These are phyloP conservation scores for Paecilomyces sp. DNA, from an alignment of 2,329 filamentous ascomycete species.

Conservation along the genomic window DNA sequence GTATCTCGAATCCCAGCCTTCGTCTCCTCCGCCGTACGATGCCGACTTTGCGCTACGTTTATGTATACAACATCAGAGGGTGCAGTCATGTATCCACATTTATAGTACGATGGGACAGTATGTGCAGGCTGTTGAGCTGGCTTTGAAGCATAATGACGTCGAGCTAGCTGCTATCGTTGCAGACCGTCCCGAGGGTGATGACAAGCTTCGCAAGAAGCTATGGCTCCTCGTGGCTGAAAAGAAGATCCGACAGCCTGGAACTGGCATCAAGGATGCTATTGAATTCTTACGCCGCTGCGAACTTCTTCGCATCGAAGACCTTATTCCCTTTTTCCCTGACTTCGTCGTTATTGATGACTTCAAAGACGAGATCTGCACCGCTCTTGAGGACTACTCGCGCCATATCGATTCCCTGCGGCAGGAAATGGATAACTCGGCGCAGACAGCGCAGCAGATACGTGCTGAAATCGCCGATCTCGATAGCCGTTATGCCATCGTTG, in stretches of 20 bases:
- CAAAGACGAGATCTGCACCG: conserved; percentile 93
- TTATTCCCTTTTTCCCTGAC: conserved; percentile 97
- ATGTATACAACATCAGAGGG: conserved; percentile 89
- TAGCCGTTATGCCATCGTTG: conserved; percentile 88
- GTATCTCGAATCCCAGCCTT: conserved; percentile 86
- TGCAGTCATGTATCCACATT: conserved; percentile 92
- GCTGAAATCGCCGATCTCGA: conserved; percentile 80
- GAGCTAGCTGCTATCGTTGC: conserved; percentile 86
- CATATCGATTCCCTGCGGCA: conserved; percentile 82
- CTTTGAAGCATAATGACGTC: conserved; percentile 80
- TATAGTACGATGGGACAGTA: conserved; percentile 97
- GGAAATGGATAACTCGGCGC: conserved; percentile 92
- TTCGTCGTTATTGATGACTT: conserved; percentile 99
- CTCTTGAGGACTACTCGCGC: conserved; percentile 85
- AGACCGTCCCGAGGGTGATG: conserved; percentile 70
- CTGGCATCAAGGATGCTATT: conserved; percentile 86
- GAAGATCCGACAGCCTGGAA: conserved; percentile 72
- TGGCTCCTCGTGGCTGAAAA: conserved; percentile 95
- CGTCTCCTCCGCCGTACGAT: conserved; percentile 79
- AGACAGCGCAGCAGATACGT: conserved; percentile 85
- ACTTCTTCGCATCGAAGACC: conserved; percentile 85
- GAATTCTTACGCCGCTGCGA: conserved; percentile 90
- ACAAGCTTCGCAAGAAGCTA: conserved; percentile 78
- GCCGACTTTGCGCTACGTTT: conserved; percentile 92
- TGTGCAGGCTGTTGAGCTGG: conserved; percentile 84